Evolutionary conservation across 2,329 filamentous ascomycete species (phyloP).

Genomic region (Magnaporthiopsis incrustans): DNA sequence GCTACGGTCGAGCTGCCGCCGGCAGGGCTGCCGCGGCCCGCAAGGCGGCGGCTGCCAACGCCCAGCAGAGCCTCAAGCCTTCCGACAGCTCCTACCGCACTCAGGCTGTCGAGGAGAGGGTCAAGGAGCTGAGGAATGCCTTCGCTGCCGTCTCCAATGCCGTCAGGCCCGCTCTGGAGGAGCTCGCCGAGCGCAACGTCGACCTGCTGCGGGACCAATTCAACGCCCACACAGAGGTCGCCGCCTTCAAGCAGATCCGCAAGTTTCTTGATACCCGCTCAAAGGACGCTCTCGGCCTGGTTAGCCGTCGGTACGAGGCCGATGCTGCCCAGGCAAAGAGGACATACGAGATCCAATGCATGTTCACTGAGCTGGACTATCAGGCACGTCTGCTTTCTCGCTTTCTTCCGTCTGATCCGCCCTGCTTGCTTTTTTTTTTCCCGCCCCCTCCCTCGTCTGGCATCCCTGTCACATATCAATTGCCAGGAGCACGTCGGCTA

Average conservation of each 20-base stretch:
- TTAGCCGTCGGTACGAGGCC: conserved; percentile 15
- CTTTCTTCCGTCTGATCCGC: not conserved
- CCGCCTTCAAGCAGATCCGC: conserved; percentile 44
- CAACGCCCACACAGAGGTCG: conserved; percentile 41
- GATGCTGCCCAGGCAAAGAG: conserved; percentile 15
- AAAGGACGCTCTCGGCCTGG: conserved; percentile 17
- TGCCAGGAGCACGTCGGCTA: not conserved
- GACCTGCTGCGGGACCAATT: conserved; percentile 48
- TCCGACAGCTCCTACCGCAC: conserved; percentile 20
- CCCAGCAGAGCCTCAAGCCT: not conserved
- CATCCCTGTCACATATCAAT: not conserved
- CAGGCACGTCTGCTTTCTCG: conserved; percentile 10
- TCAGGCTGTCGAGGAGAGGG: conserved; percentile 53
- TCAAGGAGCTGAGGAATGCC: conserved; percentile 57
- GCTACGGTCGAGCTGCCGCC: conserved; percentile 36
- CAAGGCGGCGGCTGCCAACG: not conserved
- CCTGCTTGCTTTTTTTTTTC: not conserved
- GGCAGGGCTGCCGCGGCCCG: conserved; percentile 30
- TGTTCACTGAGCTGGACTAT: conserved; percentile 10
- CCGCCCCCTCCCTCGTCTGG: not conserved
- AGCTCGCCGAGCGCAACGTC: conserved; percentile 53
- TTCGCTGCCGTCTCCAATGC: conserved; percentile 56
- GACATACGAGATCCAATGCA: conserved; percentile 15
- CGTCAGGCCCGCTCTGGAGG: conserved; percentile 56
- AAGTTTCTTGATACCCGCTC: conserved; percentile 41